Evolutionary conservation across 2,329 filamentous ascomycete species (phyloP).

Genomic region (Seiridium cupressi): DNA sequence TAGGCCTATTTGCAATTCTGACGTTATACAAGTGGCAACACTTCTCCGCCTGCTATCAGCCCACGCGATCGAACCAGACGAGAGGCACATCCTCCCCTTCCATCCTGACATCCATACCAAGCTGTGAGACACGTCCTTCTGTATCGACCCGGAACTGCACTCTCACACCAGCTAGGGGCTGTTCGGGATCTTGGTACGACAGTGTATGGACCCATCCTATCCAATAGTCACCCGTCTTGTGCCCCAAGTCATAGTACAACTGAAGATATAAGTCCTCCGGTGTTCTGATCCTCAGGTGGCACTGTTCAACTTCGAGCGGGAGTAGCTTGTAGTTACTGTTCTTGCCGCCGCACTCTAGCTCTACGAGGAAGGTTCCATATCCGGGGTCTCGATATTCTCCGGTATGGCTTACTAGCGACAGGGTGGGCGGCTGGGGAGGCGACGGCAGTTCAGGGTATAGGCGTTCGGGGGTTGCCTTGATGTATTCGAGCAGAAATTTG

Average conservation of each 20-base stretch:
- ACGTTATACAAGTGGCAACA: too few species aligned
- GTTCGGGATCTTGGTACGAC: not conserved
- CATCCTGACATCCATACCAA: constrained; percentile 8
- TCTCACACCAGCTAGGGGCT: not conserved
- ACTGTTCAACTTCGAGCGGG: not conserved
- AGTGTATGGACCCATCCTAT: not conserved
- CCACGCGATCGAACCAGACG: constrained; percentile 10
- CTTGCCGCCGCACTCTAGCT: not conserved
- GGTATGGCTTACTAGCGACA: constrained; percentile 6
- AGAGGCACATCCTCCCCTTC: constrained; percentile 10
- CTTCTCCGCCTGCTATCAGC: too few species aligned
- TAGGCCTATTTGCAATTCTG: too few species aligned
- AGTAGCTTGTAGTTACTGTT: not conserved
- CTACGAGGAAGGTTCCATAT: constrained; percentile 11
- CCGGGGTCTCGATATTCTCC: constrained; percentile 12
- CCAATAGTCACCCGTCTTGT: constrained; percentile 8
- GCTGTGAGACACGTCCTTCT: constrained; percentile 7
- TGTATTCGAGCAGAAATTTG: not conserved
- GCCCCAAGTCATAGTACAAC: not conserved
- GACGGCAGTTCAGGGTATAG: constrained; percentile 13
- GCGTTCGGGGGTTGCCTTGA: constrained; percentile 11
- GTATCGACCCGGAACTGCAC: constrained; percentile 11
- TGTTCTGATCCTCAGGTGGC: not conserved
- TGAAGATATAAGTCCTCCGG: not conserved
- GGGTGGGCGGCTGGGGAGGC: constrained; percentile 9